Evolutionary conservation across 1,284 basidiomycete genomes (phyloP), one percentile per base, ranked within the genome.

Genomic region (Rhodotorula sp.): DNA sequence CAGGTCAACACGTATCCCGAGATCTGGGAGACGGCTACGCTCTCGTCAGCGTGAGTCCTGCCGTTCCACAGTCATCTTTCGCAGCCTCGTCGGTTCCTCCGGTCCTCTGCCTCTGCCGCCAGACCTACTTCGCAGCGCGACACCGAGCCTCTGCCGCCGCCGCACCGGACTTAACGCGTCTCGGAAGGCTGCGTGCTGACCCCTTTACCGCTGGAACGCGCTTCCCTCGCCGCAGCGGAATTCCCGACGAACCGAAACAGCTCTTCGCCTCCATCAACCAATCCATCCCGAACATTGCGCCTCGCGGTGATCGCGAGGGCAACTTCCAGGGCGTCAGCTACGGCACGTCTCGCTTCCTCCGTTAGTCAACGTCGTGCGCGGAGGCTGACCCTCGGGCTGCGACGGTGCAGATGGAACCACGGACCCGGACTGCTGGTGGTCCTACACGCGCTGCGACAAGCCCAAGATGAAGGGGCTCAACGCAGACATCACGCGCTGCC

Each of bases 401-500:
- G 4, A 4, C 42, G 10, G 25, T 23, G 21, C 41, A 56, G 68
- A 72, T 41, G 52, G 25, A 4, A 25, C 23, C 42, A 14, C 42
- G 2, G 73, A 74, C 45, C 61, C 61, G 2, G 67, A 67, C 58
- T 73, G 70, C 49, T 72, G 66, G 82, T 84, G 82, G 83, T 80
- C 82, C 1, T 79, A 77, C 62, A 74, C 54, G 9, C 44, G 55
- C 56, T 83, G 83, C 73, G 74, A 70, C 1, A 60, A 45, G 13
- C 73, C 74, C 2, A 77, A 76, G 64, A 27, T 74, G 34, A 45
- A 58, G 3, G 63, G 69, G 5, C 60, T 85, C 17, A 61, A 74
- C 7, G 72, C 78, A 41, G 85, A 86, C 70, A 74, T 84, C 12
- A 80, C 80, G 12, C 42, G 63, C 23, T 83, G 82, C 69, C 81